Conservation (phyloP, 2,329 filamentous ascomycete genomes). For the Davidsoniella neocaledoniae region DNA sequence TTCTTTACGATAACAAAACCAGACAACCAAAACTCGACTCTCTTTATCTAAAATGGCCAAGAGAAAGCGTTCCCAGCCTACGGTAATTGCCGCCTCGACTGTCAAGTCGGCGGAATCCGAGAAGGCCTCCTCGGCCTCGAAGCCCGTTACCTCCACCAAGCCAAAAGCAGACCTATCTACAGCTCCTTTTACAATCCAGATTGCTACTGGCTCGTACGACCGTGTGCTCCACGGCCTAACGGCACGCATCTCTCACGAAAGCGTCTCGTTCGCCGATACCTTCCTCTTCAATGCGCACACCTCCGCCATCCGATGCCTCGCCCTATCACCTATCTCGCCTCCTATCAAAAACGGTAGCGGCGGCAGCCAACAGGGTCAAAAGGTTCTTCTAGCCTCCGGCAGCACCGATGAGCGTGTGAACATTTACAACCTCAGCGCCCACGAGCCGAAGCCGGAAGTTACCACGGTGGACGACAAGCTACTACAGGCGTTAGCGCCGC, state of each 20-base stretch:
- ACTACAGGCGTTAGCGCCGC: slow-evolving; percentile 51
- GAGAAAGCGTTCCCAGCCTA: slow-evolving; percentile 28
- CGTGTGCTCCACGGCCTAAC: slow-evolving; percentile 79
- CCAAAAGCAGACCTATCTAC: slow-evolving; percentile 13
- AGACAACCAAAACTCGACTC: too few species aligned
- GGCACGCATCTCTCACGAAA: slow-evolving; percentile 39
- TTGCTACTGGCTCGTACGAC: slow-evolving; percentile 89
- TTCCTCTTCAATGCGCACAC: slow-evolving; percentile 92
- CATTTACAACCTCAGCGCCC: slow-evolving; percentile 71
- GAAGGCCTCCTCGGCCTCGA: slow-evolving; percentile 15
- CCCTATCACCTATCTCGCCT: slow-evolving; percentile 60
- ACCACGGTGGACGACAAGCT: slow-evolving; percentile 25
- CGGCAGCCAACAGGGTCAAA: slow-evolving; percentile 40
- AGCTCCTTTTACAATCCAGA: slow-evolving; percentile 51
- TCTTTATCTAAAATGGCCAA: slow-evolving; percentile 25
- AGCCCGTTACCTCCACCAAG: slow-evolving; percentile 8
- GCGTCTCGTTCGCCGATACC: slow-evolving; percentile 63
- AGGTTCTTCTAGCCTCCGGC: slow-evolving; percentile 77
- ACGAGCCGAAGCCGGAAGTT: slow-evolving; percentile 32
- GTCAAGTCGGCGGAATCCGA: slow-evolving; percentile 18
- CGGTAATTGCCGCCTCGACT: slow-evolving; percentile 15
- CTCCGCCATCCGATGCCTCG: slow-evolving; percentile 77
- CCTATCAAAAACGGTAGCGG: slow-evolving; percentile 26
- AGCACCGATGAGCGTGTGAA: slow-evolving; percentile 91
- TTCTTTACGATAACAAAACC: too few species aligned